These are phyloP conservation scores for Syzygium jambos DNA, from an alignment of 345 rosid species.

Conservation along the genomic window DNA sequence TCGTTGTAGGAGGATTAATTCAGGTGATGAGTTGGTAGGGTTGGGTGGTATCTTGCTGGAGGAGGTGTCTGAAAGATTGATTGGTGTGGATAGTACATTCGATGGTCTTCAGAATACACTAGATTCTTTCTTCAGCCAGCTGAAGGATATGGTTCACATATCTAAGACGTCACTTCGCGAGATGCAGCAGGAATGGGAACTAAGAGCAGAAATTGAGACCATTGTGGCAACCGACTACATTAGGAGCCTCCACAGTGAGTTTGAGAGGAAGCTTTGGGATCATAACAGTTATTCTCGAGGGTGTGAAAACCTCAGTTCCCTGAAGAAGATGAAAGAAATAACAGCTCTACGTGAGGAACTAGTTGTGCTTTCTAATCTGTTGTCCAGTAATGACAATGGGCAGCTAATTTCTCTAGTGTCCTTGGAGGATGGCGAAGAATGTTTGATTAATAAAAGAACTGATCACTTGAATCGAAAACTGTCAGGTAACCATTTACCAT, in stretches of 20 bases:
- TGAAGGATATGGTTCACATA: conserved; percentile 15
- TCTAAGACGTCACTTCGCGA: conserved; percentile 26
- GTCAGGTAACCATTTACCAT: conserved; percentile 40
- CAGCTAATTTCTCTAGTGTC: conserved; percentile 36
- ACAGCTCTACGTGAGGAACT: conserved; percentile 61
- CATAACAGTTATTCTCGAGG: conserved; percentile 23
- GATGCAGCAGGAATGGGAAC: conserved; percentile 51
- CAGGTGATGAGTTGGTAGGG: conserved; percentile 30
- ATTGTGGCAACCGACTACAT: conserved; percentile 35
- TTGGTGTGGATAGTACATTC: conserved; percentile 23
- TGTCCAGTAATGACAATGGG: conserved; percentile 42
- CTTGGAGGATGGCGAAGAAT: conserved; percentile 32
- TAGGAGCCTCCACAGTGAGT: conserved; percentile 42
- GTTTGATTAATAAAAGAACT: conserved; percentile 18
- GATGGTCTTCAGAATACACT: conserved; percentile 26
- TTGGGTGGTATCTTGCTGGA: conserved; percentile 33
- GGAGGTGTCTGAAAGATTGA: conserved; percentile 24
- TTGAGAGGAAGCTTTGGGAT: conserved; percentile 36
- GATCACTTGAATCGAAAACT: conserved; percentile 45
- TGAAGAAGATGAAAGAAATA: conserved; percentile 46
- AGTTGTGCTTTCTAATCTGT: conserved; percentile 42
- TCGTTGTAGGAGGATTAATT: conserved; percentile 18
- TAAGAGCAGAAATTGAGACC: conserved; percentile 37
- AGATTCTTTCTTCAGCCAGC: conserved; percentile 22
- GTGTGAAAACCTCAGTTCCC: conserved; percentile 18